phyloP scores from a whole-genome alignment of 1,284 basidiomycete species.

The Moniliella sp. region DNA sequence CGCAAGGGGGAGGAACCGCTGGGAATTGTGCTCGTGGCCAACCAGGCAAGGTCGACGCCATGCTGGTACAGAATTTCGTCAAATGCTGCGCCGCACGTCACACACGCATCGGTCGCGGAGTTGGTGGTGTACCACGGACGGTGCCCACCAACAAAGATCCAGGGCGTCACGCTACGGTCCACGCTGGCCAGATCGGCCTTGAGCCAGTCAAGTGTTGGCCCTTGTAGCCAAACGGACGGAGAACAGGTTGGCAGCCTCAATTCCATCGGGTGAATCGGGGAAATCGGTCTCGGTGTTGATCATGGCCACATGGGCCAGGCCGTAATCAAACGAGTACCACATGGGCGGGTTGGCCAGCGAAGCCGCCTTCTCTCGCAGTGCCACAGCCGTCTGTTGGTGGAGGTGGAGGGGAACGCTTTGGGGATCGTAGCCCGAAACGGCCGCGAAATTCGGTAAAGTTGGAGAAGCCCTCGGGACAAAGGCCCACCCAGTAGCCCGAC shows the following conservation, averaged over 20 bases:
- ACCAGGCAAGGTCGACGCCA: slow-evolving; percentile 29
- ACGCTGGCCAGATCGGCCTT: slow-evolving; percentile 31
- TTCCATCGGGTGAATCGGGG: slow-evolving; percentile 11
- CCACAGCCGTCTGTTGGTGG: slow-evolving; percentile 1
- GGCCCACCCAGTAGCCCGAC: slow-evolving; percentile 3
- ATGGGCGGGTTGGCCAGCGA: background rate
- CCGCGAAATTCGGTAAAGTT: slow-evolving; percentile 12
- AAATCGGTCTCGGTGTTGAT: slow-evolving; percentile 20
- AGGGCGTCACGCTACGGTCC: slow-evolving; percentile 34
- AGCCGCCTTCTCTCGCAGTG: background rate
- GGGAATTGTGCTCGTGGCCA: slow-evolving; percentile 35
- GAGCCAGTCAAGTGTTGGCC: slow-evolving; percentile 12
- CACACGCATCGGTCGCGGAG: slow-evolving; percentile 16
- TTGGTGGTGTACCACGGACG: slow-evolving; percentile 3
- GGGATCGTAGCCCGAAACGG: slow-evolving; percentile 10
- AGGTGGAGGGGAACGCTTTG: slow-evolving; percentile 5
- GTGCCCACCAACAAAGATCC: slow-evolving; percentile 34
- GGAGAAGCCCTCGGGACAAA: slow-evolving; percentile 13
- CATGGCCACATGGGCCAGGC: slow-evolving; percentile 14
- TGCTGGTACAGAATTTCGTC: slow-evolving; percentile 30
- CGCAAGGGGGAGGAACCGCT: slow-evolving; percentile 29
- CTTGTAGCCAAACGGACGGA: slow-evolving; percentile 3
- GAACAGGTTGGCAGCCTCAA: no score
- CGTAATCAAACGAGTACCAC: slow-evolving; percentile 5
- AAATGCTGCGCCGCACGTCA: slow-evolving; percentile 30